A percentile compares a stretch with the other conserved stretches of the same genome.
Evolutionary conservation across 83 land plant genomes (phyloP).

Genomic region (Thuja plicata): DNA sequence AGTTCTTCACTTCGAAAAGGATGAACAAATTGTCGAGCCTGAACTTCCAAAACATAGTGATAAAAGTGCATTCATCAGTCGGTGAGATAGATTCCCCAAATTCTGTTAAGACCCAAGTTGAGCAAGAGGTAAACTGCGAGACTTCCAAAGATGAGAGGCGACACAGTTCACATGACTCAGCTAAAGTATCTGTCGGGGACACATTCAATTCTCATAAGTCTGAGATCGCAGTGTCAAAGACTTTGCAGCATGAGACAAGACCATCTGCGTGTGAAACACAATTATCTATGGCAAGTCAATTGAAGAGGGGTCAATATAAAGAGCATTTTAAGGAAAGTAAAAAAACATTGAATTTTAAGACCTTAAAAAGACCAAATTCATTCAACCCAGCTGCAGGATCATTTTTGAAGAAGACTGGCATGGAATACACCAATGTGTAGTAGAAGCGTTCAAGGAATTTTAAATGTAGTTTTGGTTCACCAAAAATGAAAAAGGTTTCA

Average conservation of each 20-base stretch:
- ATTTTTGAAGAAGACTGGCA: no score
- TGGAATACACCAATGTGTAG: no score
- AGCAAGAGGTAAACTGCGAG: conserved; percentile 3
- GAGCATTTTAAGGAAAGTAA: neutral
- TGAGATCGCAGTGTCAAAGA: neutral
- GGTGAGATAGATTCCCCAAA: neutral
- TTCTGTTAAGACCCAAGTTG: neutral
- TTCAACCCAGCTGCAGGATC: no score
- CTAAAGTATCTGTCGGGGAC: neutral
- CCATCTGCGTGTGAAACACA: no score
- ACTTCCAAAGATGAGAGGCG: neutral
- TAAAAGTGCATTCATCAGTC: no score
- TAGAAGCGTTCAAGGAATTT: no score
- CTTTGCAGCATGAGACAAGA: no score
- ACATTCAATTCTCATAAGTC: neutral
- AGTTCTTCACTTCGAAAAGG: neutral
- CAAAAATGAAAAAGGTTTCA: no score
- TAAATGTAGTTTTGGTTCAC: no score
- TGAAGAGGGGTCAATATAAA: neutral
- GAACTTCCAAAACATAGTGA: conserved; percentile 5
- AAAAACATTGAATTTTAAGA: neutral
- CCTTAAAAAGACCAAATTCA: neutral
- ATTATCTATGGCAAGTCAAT: no score
- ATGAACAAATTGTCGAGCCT: conserved; percentile 7
- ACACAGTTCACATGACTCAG: neutral